These are phyloP conservation scores for Ogataea methanolica DNA, from an alignment of 805 yeast genomes.

Conservation along the genomic window DNA sequence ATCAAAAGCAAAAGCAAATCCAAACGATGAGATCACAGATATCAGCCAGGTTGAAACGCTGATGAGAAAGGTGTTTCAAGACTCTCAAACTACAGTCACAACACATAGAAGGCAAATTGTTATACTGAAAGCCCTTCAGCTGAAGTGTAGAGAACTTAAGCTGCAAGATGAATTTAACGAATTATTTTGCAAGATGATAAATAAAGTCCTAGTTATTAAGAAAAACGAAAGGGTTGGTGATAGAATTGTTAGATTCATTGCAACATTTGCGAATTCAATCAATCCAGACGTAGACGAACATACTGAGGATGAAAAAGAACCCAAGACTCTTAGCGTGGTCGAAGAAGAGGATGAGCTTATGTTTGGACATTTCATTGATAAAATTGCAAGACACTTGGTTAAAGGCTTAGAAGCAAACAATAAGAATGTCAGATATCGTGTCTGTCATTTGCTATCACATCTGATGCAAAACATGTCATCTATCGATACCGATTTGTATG, in stretches of 20 bases:
- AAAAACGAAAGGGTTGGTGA: slow-evolving; percentile 71
- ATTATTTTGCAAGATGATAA: slow-evolving; percentile 55
- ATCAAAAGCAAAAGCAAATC: too few relatives aligned
- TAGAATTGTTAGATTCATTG: slow-evolving; percentile 63
- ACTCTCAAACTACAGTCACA: slow-evolving; percentile 67
- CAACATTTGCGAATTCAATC: slow-evolving; percentile 51
- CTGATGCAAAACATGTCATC: slow-evolving; percentile 70
- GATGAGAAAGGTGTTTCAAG: slow-evolving; percentile 69
- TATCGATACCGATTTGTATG: slow-evolving; percentile 67
- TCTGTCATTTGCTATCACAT: slow-evolving; percentile 68
- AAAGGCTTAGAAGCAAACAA: slow-evolving; percentile 76
- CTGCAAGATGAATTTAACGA: slow-evolving; percentile 55
- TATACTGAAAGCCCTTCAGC: slow-evolving; percentile 54
- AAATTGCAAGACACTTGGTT: slow-evolving; percentile 60
- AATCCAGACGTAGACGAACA: slow-evolving; percentile 33
- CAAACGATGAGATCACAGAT: slow-evolving; percentile 8
- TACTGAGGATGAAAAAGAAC: slow-evolving; percentile 30
- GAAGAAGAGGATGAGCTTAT: slow-evolving; percentile 27
- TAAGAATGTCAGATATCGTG: slow-evolving; percentile 73
- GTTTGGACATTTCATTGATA: slow-evolving; percentile 52
- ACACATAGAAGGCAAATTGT: slow-evolving; percentile 74
- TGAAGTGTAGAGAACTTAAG: slow-evolving; percentile 47
- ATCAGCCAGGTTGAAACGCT: slow-evolving; percentile 39
- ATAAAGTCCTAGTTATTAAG: slow-evolving; percentile 63
- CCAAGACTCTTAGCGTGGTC: slow-evolving; percentile 20